Conservation (phyloP, 1,139 yeast genomes). For the Debaryomyces robertsiae region DNA sequence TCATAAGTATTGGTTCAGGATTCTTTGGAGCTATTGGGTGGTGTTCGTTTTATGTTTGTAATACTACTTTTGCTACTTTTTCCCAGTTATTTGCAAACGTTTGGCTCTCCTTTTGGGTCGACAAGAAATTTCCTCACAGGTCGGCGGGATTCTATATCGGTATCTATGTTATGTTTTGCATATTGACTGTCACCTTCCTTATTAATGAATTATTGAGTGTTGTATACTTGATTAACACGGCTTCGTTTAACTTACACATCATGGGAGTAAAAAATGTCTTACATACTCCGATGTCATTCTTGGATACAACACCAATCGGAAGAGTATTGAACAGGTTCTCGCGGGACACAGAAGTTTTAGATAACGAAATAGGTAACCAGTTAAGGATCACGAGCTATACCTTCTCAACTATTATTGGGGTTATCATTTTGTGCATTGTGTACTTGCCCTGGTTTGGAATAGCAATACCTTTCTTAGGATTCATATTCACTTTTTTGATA, state of each 20-base stretch:
- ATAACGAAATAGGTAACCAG: constrained; percentile 72
- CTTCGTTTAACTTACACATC: constrained; percentile 45
- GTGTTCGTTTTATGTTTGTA: constrained; percentile 22
- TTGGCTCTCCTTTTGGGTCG: constrained; percentile 88
- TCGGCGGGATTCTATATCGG: constrained; percentile 70
- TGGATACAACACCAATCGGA: constrained; percentile 68
- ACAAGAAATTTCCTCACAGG: constrained; percentile 48
- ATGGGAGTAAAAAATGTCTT: constrained; percentile 63
- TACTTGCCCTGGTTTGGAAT: constrained; percentile 72
- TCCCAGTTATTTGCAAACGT: constrained; percentile 67
- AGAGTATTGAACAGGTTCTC: constrained; percentile 65
- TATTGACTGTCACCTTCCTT: constrained; percentile 37
- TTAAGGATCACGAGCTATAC: constrained; percentile 45
- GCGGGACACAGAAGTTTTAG: constrained; percentile 83
- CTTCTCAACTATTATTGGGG: constrained; percentile 60
- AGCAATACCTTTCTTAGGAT: constrained; percentile 45
- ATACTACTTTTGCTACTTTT: constrained; percentile 53
- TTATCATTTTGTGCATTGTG: constrained; percentile 65
- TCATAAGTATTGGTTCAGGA: constrained; percentile 62
- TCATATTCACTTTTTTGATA: constrained; percentile 39
- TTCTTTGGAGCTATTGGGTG: constrained; percentile 25
- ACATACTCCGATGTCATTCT: constrained; percentile 59
- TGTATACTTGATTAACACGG: constrained; percentile 53
- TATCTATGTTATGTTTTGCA: constrained; percentile 61
- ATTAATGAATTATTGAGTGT: constrained; percentile 47